Evolutionary conservation across 208 protist genomes (phyloP).

Genomic region (Crithidia thermophila): DNA sequence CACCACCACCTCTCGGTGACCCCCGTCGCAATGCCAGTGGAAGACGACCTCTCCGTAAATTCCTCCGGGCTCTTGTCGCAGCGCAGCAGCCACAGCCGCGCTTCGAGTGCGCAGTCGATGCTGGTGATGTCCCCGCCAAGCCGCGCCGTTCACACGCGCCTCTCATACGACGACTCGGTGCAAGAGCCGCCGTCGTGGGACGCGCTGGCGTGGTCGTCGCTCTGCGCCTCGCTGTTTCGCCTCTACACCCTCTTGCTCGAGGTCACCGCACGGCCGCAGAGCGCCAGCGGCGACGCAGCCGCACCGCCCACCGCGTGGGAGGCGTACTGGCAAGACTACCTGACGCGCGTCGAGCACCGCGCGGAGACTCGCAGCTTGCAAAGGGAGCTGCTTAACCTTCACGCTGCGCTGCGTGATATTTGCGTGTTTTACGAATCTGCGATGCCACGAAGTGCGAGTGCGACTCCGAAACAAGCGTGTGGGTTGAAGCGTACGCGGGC

Average conservation of each 20-base stretch:
- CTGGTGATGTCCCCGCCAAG: background rate
- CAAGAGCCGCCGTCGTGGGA: background rate
- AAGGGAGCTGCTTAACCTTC: too few species aligned
- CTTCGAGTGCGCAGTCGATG: background rate
- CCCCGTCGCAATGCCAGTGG: background rate
- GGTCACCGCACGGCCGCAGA: background rate
- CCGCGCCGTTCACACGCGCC: background rate
- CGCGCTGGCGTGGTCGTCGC: background rate
- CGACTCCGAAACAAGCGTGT: too few species aligned
- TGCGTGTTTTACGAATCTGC: too few species aligned
- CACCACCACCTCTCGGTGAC: background rate
- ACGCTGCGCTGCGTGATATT: too few species aligned
- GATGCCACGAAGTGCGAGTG: too few species aligned
- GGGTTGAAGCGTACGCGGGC: too few species aligned
- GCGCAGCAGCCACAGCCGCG: background rate
- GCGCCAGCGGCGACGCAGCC: background rate
- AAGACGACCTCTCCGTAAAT: background rate
- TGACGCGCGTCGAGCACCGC: conserved; percentile 7
- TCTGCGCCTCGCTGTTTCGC: conserved; percentile 21
- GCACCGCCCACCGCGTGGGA: background rate
- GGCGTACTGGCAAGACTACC: conserved; percentile 12
- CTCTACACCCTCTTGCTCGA: conserved; percentile 11
- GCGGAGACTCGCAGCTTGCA: too few species aligned
- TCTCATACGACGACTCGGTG: background rate
- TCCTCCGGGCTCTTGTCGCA: background rate